Evolutionary conservation across 495 filamentous ascomycete species (phyloP), one percentile per base, ranked within the genome.

Genomic region (Ramalina intermedia): DNA sequence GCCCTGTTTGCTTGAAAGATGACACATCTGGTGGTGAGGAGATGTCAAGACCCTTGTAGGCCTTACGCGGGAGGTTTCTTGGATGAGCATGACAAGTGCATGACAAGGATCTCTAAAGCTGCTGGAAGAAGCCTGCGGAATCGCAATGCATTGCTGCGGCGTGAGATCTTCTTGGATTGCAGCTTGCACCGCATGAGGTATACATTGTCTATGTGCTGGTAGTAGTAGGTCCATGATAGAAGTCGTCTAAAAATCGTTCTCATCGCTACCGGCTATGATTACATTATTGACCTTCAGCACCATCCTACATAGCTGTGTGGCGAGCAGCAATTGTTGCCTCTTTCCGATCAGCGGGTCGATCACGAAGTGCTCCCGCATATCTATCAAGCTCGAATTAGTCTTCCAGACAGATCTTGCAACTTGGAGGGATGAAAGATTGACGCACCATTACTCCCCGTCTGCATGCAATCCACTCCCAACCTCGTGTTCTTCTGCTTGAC

Each of bases 311-410:
- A 99, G 76, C 69, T 99, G 91, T 17, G 91, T 96, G 14, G 91
- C 91, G 46, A 99, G 75, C 64, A 95, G 73, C 50, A 99, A 75
- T 68, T 99, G 91, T 71, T 94, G 87, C 61, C 87, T 79, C 75
- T 99, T 99, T 51, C 89, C 88, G 60, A 99, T 96, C 50, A 99
- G 69, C 26, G 91, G 91, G 58, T 99, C 91, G 59, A 99, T 95
- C 49, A 95, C 93, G 66, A 96, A 96, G 54, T 90, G 84, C 62
- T 95, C 78, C 64, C 82, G 82, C 91, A 96, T 96, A 66, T 96
- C 84, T 81, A 40, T 33, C 23, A 43, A 11, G 9, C 26, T 49
- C 29, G 47, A 50, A 38, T 33, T 24, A 24, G 23, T 24, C 23
- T 24, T 24, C 23, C 23, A 24, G 1, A 24, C 23, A 20, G 18